Percentiles rank a stretch among this genome's conserved stretches.
These are phyloP conservation scores for Drechslerella coelobrocha DNA, from an alignment of 2,329 filamentous ascomycete species.

Conservation along the genomic window DNA sequence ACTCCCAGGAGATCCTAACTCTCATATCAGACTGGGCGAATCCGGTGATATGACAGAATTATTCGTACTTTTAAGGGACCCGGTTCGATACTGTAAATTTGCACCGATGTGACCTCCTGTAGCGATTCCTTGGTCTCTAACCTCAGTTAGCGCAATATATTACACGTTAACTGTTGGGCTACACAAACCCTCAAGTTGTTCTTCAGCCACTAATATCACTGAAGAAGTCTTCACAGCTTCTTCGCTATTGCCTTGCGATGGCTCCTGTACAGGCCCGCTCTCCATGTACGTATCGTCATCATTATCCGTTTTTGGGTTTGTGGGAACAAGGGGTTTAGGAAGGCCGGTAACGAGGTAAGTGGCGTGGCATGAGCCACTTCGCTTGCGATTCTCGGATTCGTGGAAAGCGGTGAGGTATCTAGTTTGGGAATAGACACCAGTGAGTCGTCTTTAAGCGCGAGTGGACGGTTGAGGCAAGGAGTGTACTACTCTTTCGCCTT, in stretches of 20 bases:
- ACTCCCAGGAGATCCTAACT: slow-evolving; percentile 67
- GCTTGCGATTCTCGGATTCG: slow-evolving; percentile 75
- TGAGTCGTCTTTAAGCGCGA: slow-evolving; percentile 32
- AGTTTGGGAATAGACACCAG: slow-evolving; percentile 70
- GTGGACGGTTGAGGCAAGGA: slow-evolving; percentile 20
- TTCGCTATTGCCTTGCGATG: slow-evolving; percentile 58
- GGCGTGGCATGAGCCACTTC: slow-evolving; percentile 77
- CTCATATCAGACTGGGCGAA: slow-evolving; percentile 54
- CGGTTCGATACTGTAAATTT: slow-evolving; percentile 84
- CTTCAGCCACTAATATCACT: slow-evolving; percentile 74
- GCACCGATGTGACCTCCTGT: slow-evolving; percentile 75
- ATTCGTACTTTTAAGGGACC: slow-evolving; percentile 69
- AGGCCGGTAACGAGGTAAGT: slow-evolving; percentile 86
- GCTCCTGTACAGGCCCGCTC: slow-evolving; percentile 69
- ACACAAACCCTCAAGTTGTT: slow-evolving; percentile 70
- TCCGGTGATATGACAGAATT: background rate
- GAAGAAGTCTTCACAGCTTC: slow-evolving; percentile 66
- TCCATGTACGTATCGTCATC: slow-evolving; percentile 68
- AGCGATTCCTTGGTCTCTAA: slow-evolving; percentile 73
- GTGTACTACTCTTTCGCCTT: slow-evolving; percentile 79
- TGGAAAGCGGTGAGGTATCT: slow-evolving; percentile 74
- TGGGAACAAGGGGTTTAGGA: slow-evolving; percentile 52
- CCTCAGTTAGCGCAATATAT: slow-evolving; percentile 44
- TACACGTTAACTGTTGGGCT: background rate
- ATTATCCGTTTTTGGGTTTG: slow-evolving; percentile 61